Evolutionary conservation across 2,329 filamentous ascomycete genomes (phyloP).

Genomic region (Neonectria coccinea): DNA sequence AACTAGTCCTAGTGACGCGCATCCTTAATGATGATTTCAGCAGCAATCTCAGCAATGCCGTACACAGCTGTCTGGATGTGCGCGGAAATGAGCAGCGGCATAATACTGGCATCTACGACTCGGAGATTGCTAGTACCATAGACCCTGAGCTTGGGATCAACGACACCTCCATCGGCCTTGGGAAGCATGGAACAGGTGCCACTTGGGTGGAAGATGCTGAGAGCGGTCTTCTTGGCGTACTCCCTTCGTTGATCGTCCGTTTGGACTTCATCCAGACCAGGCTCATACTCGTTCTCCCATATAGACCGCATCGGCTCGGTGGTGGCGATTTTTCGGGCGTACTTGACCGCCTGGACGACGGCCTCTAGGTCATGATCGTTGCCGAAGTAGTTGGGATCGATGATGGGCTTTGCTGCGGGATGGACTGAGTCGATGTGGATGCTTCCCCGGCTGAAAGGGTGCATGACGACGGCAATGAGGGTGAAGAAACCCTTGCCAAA

Average conservation of each 20-base stretch:
- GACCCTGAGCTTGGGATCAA: constrained; percentile 57
- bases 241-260: constrained; percentile 34
- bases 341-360: constrained; percentile 49
- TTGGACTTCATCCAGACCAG: constrained; percentile 34
- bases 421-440: constrained; percentile 38
- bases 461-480: constrained; percentile 68
- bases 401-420: constrained; percentile 36
- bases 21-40: constrained; percentile 44
- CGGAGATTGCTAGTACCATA: constrained; percentile 62
- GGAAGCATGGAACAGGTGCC: constrained; percentile 63
- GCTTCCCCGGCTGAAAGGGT: constrained; percentile 61
- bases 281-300: constrained; percentile 51
- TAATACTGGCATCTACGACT: constrained; percentile 61
- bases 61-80: constrained; percentile 66
- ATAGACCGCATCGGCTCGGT: constrained; percentile 48
- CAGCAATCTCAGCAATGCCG: constrained; percentile 62
- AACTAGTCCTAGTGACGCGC: background rate
- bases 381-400: constrained; percentile 42
- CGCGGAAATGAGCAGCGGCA: constrained; percentile 61
- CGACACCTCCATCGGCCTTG: constrained; percentile 58
- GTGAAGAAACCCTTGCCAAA: constrained; percentile 53
- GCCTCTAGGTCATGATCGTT: constrained; percentile 49
- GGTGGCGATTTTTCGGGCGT: constrained; percentile 46
- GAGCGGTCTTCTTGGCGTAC: constrained; percentile 35
- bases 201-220: constrained; percentile 52